Percentiles rank a stretch among this genome's conserved stretches.
These are phyloP conservation scores for Anthostomella pinea DNA, from an alignment of 2,329 filamentous ascomycete species.

Conservation along the genomic window DNA sequence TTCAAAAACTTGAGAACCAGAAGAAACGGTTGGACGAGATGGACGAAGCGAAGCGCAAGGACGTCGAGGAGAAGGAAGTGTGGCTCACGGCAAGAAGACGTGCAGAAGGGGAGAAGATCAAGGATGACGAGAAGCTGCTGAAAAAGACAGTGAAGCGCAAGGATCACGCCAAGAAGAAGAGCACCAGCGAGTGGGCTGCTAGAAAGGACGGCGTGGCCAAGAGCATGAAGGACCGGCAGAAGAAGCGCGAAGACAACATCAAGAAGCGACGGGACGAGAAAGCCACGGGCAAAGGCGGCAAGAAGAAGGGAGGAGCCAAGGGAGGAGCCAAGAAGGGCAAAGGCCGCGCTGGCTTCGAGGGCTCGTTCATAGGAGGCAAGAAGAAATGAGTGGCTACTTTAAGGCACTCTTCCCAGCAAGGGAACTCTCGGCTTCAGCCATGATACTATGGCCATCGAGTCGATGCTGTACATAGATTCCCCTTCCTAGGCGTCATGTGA, in stretches of 20 bases:
- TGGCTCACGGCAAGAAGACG: conserved; percentile 91
- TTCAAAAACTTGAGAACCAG: conserved; percentile 82
- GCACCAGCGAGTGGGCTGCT: conserved; percentile 82
- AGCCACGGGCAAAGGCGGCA: conserved; percentile 53
- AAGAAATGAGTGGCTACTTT: conserved; percentile 27
- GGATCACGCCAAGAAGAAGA: conserved; percentile 86
- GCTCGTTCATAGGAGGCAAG: conserved; percentile 60
- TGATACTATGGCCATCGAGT: too few relatives aligned
- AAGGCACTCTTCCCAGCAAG: background rate
- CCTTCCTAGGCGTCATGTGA: background rate
- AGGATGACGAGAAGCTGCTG: conserved; percentile 78
- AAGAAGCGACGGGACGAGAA: conserved; percentile 74
- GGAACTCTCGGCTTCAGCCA: too few relatives aligned
- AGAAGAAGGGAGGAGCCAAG: conserved; percentile 47
- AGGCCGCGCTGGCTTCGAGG: conserved; percentile 61
- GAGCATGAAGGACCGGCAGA: conserved; percentile 74
- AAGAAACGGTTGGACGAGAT: conserved; percentile 73
- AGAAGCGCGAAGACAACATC: conserved; percentile 79
- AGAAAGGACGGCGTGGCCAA: conserved; percentile 70
- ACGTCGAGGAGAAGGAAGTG: conserved; percentile 88
- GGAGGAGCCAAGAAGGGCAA: conserved; percentile 43
- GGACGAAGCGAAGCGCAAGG: conserved; percentile 75
- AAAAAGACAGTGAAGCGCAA: conserved; percentile 96
- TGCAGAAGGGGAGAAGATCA: conserved; percentile 84
- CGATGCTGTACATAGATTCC: conserved; percentile 1